These are phyloP conservation scores for Jamesozyma spencerorum DNA, from an alignment of 805 yeast species.

Conservation along the genomic window DNA sequence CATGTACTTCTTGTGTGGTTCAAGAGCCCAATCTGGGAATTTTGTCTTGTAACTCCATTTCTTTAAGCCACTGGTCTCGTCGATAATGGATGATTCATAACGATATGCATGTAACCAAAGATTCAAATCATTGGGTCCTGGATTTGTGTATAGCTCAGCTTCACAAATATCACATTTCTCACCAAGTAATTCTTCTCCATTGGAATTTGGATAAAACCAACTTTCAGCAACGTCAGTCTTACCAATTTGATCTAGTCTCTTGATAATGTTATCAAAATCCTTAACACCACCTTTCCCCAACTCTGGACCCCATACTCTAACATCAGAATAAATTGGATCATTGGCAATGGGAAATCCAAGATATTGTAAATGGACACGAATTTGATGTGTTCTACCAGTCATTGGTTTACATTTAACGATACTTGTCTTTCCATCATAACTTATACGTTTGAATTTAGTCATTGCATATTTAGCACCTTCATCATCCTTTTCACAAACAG, in stretches of 20 bases:
- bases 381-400: conserved; percentile 94
- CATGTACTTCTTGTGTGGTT: conserved; percentile 55
- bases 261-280: conserved; percentile 40
- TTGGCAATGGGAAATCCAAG: conserved; percentile 87
- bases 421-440: conserved; percentile 54
- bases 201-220: conserved; percentile 49
- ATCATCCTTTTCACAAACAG: conserved; percentile 32
- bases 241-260: conserved; percentile 54
- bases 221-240: conserved; percentile 58
- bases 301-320: conserved; percentile 65
- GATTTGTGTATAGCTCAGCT: conserved; percentile 69
- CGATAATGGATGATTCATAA: conserved; percentile 47
- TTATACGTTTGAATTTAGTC: conserved; percentile 57
- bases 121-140: conserved; percentile 78
- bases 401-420: conserved; percentile 76
- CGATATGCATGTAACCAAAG: conserved; percentile 87
- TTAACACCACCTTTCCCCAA: conserved; percentile 57
- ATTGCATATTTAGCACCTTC: conserved; percentile 51
- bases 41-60: conserved; percentile 70
- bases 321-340: conserved; percentile 83
- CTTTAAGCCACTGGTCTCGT: conserved; percentile 19
- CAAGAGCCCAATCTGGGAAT: conserved; percentile 76
- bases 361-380: conserved; percentile 83
- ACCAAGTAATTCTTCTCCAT: conserved; percentile 60
- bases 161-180: conserved; percentile 58